Evolutionary conservation across 1,284 basidiomycete genomes (phyloP).

Genomic region (Cutaneotrichosporon curvatum): DNA sequence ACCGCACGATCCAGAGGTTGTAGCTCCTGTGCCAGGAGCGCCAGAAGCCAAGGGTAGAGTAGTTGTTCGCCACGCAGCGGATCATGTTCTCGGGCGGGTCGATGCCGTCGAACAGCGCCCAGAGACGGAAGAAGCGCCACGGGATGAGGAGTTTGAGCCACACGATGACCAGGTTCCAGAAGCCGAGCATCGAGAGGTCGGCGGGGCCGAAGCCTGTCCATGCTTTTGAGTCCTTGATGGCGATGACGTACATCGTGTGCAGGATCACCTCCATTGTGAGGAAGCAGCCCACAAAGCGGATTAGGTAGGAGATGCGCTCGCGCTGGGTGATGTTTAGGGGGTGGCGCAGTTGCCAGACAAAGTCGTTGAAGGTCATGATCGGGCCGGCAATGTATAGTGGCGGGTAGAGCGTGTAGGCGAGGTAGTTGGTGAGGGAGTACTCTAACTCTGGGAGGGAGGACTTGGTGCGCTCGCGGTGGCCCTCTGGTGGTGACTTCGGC

Average conservation of each 20-base stretch:
- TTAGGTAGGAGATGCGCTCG: conserved; percentile 52
- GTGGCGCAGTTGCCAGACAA: conserved; percentile 60
- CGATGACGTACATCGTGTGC: conserved; percentile 94
- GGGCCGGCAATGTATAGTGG: conserved; percentile 95
- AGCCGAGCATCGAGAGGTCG: conserved; percentile 85
- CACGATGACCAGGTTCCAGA: conserved; percentile 94
- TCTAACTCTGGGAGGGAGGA: conserved; percentile 49
- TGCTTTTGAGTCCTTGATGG: conserved; percentile 76
- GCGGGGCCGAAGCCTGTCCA: conserved; percentile 63
- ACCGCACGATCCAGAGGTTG: conserved; percentile 93
- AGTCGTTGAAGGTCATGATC: conserved; percentile 94
- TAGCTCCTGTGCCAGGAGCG: conserved; percentile 92
- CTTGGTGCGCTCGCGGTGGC: conserved; percentile 51
- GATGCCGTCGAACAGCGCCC: conserved; percentile 82
- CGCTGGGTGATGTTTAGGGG: conserved; percentile 48
- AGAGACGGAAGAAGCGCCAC: conserved; percentile 95
- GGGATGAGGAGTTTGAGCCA: conserved; percentile 98
- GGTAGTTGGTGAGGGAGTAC: conserved; percentile 57
- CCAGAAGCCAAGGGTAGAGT: conserved; percentile 91
- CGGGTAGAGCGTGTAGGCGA: conserved; percentile 77
- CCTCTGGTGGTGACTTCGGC: conserved; percentile 14
- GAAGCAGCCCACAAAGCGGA: conserved; percentile 65
- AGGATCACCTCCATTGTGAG: conserved; percentile 85
- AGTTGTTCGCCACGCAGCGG: conserved; percentile 97
- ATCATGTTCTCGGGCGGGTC: conserved; percentile 99